A percentile compares a stretch with the other conserved stretches of the same genome.
Conservation (phyloP, 116 monocot genomes). For the Phalaenopsis hybrid region DNA sequence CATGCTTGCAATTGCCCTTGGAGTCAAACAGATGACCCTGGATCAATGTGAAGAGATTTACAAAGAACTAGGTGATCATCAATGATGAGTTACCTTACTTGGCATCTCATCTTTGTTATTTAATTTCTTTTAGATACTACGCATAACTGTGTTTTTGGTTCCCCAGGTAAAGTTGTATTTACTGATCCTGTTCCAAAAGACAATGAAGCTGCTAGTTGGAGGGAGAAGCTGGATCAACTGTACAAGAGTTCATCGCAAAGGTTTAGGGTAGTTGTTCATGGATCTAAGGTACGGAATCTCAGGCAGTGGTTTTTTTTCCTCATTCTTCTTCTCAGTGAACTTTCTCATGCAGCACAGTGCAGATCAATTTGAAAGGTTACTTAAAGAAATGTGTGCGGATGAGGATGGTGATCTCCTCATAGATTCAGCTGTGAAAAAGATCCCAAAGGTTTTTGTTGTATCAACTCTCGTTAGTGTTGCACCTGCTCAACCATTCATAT, state of each 20-base stretch:
- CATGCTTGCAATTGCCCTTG: slow-evolving; percentile 97
- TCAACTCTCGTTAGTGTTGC: slow-evolving; percentile 83
- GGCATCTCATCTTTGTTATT: not conserved
- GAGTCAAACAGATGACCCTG: slow-evolving; percentile 81
- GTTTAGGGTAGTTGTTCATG: slow-evolving; percentile 96
- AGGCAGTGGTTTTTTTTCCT: not conserved
- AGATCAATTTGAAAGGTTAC: slow-evolving; percentile 87
- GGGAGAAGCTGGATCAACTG: slow-evolving; percentile 92
- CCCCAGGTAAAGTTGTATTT: slow-evolving; percentile 88
- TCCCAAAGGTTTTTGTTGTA: slow-evolving; percentile 92
- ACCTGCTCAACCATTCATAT: slow-evolving; percentile 96
- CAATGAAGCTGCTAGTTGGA: slow-evolving; percentile 91
- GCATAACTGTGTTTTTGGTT: slow-evolving; percentile 12
- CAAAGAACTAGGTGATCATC: slow-evolving; percentile 73
- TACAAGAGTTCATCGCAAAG: slow-evolving; percentile 99
- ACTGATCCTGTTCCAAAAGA: slow-evolving; percentile 85
- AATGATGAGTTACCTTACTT: not conserved
- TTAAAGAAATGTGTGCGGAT: slow-evolving; percentile 96
- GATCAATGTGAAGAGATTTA: slow-evolving; percentile 98
- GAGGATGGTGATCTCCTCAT: slow-evolving; percentile 94
- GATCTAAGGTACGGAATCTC: slow-evolving; percentile 69
- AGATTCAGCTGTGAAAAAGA: slow-evolving; percentile 85
- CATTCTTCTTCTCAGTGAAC: not conserved
- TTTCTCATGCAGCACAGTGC: slow-evolving; percentile 88
- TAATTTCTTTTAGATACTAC: not conserved